A percentile compares a stretch with the other conserved stretches of the same genome.
Conservation (phyloP, 2,329 filamentous ascomycete species). For the Ascochyta rabiei region DNA sequence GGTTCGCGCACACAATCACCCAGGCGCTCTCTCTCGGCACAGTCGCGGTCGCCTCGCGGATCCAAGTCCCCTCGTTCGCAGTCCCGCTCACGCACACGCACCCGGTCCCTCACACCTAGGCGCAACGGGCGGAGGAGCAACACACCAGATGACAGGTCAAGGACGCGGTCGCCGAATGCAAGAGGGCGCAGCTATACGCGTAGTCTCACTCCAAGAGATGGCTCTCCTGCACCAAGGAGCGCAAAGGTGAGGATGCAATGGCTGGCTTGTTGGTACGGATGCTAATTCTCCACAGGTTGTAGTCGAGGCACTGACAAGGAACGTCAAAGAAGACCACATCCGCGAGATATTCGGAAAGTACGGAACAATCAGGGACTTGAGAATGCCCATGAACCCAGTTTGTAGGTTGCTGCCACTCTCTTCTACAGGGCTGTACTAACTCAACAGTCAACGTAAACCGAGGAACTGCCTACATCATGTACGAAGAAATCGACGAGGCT, state of each 20-base stretch:
- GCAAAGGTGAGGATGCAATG: constrained; percentile 41
- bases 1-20: constrained; percentile 46
- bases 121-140: constrained; percentile 47
- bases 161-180: constrained; percentile 33
- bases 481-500: constrained; percentile 75
- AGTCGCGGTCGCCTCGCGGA: constrained; percentile 41
- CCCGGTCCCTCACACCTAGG: constrained; percentile 32
- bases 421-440: constrained; percentile 9
- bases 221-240: constrained; percentile 44
- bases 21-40: constrained; percentile 28
- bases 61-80: constrained; percentile 48
- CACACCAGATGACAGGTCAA: constrained; percentile 34
- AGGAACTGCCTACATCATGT: constrained; percentile 92
- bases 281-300: constrained; percentile 69
- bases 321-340: constrained; percentile 86
- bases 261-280: too few relatives aligned
- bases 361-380: constrained; percentile 82
- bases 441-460: constrained; percentile 80
- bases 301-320: constrained; percentile 93
- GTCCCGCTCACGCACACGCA: constrained; percentile 39
- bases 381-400: constrained; percentile 85
- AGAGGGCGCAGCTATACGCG: constrained; percentile 44
- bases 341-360: constrained; percentile 91
- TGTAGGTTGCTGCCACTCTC: constrained; percentile 62
- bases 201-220: constrained; percentile 43